Percentiles rank a stretch among this genome's conserved stretches.
Conservation (phyloP, 2,329 filamentous ascomycete genomes). For the Aspergillus terreus region DNA sequence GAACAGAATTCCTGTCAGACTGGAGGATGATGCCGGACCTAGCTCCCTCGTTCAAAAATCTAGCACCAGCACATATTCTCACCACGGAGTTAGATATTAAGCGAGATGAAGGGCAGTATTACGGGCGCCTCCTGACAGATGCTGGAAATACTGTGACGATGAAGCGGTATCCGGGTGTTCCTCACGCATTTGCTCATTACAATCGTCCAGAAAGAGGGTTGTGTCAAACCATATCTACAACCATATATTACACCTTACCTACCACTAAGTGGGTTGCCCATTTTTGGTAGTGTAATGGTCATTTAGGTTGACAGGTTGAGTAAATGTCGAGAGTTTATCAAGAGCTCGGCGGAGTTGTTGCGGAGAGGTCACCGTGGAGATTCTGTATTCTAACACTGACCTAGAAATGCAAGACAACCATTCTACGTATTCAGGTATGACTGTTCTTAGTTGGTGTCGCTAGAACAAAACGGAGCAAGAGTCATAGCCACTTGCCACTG, state of each 20-base stretch:
- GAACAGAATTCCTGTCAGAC: constrained; percentile 8
- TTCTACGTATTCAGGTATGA: too few relatives aligned
- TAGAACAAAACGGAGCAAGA: too few relatives aligned
- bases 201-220: neutral
- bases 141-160: constrained; percentile 23
- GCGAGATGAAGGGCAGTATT: constrained; percentile 33
- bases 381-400: too few relatives aligned
- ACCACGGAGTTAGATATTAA: constrained; percentile 35
- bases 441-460: too few relatives aligned
- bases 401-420: too few relatives aligned
- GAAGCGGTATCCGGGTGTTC: constrained; percentile 26
- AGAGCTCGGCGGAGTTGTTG: neutral
- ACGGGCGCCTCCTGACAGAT: constrained; percentile 17
- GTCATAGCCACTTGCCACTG: too few relatives aligned
- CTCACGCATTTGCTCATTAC: constrained; percentile 23
- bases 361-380: too few relatives aligned
- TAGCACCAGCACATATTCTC: constrained; percentile 30
- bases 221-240: too few relatives aligned
- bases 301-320: neutral
- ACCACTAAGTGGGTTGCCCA: too few relatives aligned
- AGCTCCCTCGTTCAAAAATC: constrained; percentile 20
- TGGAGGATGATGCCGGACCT: constrained; percentile 22
- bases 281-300: too few relatives aligned
- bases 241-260: too few relatives aligned
- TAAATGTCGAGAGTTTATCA: constrained; percentile 2